Base-by-base conservation (phyloP, 495 filamentous ascomycete species). In the Podospora didyma region DNA sequence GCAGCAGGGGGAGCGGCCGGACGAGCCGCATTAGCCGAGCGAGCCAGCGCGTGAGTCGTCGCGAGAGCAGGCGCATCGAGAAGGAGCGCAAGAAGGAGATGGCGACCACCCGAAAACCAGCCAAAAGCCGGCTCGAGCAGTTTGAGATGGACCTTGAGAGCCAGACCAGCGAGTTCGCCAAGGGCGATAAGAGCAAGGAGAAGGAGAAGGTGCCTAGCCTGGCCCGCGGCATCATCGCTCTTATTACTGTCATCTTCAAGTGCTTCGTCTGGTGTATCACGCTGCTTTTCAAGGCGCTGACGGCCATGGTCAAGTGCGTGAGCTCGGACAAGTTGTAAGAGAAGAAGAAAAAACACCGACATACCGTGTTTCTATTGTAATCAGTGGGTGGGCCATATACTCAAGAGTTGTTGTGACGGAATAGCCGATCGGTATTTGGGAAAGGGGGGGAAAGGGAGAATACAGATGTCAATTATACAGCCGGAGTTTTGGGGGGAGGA, bases 141-240 rank as follows among this genome's bases (percentile, higher is more conserved):
- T 84, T 81, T 53, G 80, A 83, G 63, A 70, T 83, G 9, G 80
- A 83, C 53, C 58, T 83, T 11, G 80, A 82, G 66, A 82, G 78
- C 55, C 80, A 83, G 70, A 66, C 64, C 0, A 74, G 70, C 21
- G 76, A 73, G 53, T 28, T 79, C 7, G 72, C 61, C 51, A 72
- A 70, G 62, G 67, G 67, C 51, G 56, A 62, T 17, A 62, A 64
- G 41, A 62, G 68, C 53, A 54, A 53, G 48, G 65, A 72, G 19
- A 69, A 65, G 49, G 74, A 78, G 14, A 70, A 75, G 61, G 20
- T 77, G 45, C 76, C 77, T 0, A 69, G 69, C 4, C 56, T 68
- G 37, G 51, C 69, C 53, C 66, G 76, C 37, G 69, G 64, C 9
- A 20, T 74, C 10, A 66, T 79, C 46, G 72, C 72, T 46, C 16